Conservation (phyloP, 805 yeast genomes). For the Debaryomyces prosopidis region DNA sequence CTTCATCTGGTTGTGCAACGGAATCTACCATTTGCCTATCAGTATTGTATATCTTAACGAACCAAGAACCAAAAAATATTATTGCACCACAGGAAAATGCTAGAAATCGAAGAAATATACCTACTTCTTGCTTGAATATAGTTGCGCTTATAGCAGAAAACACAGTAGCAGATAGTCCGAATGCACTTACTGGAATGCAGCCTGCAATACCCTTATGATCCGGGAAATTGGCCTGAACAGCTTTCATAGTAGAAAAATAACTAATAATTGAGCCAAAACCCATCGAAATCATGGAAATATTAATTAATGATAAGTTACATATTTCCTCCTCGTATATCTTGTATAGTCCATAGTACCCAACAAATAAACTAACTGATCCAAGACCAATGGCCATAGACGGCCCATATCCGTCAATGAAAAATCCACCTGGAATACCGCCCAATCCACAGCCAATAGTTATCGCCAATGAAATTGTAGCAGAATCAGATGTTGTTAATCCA, state of each 20-base stretch:
- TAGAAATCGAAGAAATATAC: conserved; percentile 56
- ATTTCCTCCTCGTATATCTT: conserved; percentile 43
- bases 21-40: not conserved
- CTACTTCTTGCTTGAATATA: conserved; percentile 53
- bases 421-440: conserved; percentile 73
- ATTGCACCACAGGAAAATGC: conserved; percentile 50
- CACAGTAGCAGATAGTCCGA: conserved; percentile 69
- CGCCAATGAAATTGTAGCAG: conserved; percentile 65
- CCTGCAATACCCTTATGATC: conserved; percentile 69
- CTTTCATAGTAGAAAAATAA: conserved; percentile 58
- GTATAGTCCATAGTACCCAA: conserved; percentile 55
- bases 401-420: conserved; percentile 62
- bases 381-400: conserved; percentile 52
- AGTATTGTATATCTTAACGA: conserved; percentile 32
- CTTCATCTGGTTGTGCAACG: too few relatives aligned
- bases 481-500: conserved; percentile 56
- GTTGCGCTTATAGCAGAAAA: conserved; percentile 59
- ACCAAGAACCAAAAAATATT: conserved; percentile 46
- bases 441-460: conserved; percentile 64
- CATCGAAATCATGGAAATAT: conserved; percentile 50
- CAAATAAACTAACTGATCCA: conserved; percentile 56
- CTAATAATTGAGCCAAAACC: conserved; percentile 70
- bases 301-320: conserved; percentile 41
- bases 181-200: conserved; percentile 65
- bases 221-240: conserved; percentile 66